These are phyloP conservation scores for Phytopythium delawarense DNA, from an alignment of 352 stramenopile species.

Conservation along the genomic window DNA sequence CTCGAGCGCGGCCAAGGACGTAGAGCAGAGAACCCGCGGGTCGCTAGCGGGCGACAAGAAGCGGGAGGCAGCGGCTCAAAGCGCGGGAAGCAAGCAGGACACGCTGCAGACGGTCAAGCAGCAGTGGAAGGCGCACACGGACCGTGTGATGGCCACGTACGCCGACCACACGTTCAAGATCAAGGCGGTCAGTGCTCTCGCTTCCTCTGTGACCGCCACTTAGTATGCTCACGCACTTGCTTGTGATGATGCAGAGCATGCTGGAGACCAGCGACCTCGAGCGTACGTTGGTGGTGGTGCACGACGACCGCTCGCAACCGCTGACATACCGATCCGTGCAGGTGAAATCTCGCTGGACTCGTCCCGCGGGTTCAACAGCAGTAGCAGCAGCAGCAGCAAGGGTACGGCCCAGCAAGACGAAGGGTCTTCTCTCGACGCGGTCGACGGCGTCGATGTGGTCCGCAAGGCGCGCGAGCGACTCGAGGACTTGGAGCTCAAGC, in stretches of 20 bases:
- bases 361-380: not conserved
- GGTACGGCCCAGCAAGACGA: conserved; percentile 26
- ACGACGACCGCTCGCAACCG: not conserved
- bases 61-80: not conserved
- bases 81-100: not conserved
- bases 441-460: conserved; percentile 38
- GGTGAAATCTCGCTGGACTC: not conserved
- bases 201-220: too few species aligned
- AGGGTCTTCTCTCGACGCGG: conserved; percentile 10
- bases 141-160: conserved; percentile 60
- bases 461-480: conserved; percentile 67
- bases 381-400: not conserved
- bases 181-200: conserved; percentile 40
- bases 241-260: conserved; percentile 35
- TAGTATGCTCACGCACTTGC: not conserved
- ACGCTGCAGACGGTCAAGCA: conserved; percentile 37
- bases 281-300: conserved; percentile 18
- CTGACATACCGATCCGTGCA: not conserved
- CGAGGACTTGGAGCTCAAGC: conserved; percentile 48
- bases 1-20: not conserved
- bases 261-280: conserved; percentile 69
- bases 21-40: not conserved
- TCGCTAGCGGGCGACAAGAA: not conserved
- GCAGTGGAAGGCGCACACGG: conserved; percentile 65
- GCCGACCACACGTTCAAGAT: conserved; percentile 69